phyloP scores from a whole-genome alignment of 176 grass and related monocot species.

The Cenchrus fungigraminus region DNA sequence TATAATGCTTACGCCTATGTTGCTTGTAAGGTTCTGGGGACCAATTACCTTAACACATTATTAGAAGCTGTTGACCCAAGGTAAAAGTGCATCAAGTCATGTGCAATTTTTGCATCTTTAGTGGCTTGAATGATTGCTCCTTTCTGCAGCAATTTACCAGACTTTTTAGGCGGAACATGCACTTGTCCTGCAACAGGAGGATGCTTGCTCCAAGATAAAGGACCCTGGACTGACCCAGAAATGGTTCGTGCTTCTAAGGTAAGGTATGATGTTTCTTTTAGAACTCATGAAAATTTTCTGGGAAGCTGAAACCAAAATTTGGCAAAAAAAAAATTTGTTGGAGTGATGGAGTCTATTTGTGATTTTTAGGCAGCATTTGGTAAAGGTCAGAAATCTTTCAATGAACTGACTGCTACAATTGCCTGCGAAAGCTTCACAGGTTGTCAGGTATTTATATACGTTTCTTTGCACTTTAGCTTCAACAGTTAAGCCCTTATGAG shows the following conservation, averaged over 20 bases:
- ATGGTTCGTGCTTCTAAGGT: conserved; percentile 69
- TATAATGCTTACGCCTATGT: conserved; percentile 27
- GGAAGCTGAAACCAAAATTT: conserved; percentile 9
- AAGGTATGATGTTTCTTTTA: conserved; percentile 42
- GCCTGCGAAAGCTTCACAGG: conserved; percentile 23
- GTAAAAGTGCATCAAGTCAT: conserved; percentile 49
- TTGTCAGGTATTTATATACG: conserved; percentile 33
- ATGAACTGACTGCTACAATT: conserved; percentile 32
- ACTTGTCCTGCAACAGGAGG: conserved; percentile 69
- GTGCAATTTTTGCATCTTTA: conserved; percentile 32
- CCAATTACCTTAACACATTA: conserved; percentile 60
- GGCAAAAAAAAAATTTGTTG: conserved; percentile 19
- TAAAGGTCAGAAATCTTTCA: conserved; percentile 53
- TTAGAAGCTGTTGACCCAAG: conserved; percentile 83
- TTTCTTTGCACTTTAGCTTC: conserved; percentile 26
- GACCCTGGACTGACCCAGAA: conserved; percentile 73
- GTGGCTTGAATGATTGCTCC: conserved; percentile 22
- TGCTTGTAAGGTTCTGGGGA: conserved; percentile 75
- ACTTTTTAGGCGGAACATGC: conserved; percentile 85
- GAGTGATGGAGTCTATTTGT: conserved; percentile 27
- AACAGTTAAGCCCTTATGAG: not conserved
- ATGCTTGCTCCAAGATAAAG: conserved; percentile 90
- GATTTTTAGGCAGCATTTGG: conserved; percentile 55
- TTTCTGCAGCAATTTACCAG: conserved; percentile 88
- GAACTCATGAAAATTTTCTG: conserved; percentile 27